Evolutionary conservation across 257 asterid genomes (phyloP), one percentile per base, ranked within the genome.

Genomic region (Penstemon barbatus): DNA sequence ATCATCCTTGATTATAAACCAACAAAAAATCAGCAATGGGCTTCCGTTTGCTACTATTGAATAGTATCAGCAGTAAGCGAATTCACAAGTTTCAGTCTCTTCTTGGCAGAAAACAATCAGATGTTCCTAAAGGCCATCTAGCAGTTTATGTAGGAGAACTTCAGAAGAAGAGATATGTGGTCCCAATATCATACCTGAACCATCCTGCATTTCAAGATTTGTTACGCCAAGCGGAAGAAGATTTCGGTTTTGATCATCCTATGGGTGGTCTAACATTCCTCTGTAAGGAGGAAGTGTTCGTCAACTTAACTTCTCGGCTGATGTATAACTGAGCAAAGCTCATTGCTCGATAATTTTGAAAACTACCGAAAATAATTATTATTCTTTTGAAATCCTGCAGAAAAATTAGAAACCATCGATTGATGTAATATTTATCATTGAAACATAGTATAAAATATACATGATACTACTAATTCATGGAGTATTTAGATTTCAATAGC

Each of bases 71-170:
- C 40, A 60, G 64, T 61, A 68, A 62, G 53, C 44, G 62, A 45
- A 37, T 38, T 62, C 57, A 55, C 60, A 61, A 44, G 13, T 41
- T 57, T 69, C 65, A 56, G 42, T 63, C 72, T 12, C 44, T 58
- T 57, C 68, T 7, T 6, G 43, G 40, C 49, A 54, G 58, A 62
- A 71, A 76, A 42, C 74, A 49, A 49, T 52, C 68, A 46, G 64
- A 60, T 53, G 81, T 78, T 62, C 82, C 87, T 42, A 79, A 79
- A 52, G 83, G 83, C 3, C 81, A 79, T 61, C 57, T 72, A 8
- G 85, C 65, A 63, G 79, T 81, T 11, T 84, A 79, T 53, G 86
- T 74, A n/a, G 82, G 83, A 39, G 79, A 75, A 77, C 49, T 33
- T 45, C 71, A 78, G 18, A 71, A 61, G 63, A 72, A 46, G 57